A percentile compares a stretch with the other conserved stretches of the same genome.
Conservation (phyloP, 2,329 filamentous ascomycete species). For the Sclerotinia glacialis region DNA sequence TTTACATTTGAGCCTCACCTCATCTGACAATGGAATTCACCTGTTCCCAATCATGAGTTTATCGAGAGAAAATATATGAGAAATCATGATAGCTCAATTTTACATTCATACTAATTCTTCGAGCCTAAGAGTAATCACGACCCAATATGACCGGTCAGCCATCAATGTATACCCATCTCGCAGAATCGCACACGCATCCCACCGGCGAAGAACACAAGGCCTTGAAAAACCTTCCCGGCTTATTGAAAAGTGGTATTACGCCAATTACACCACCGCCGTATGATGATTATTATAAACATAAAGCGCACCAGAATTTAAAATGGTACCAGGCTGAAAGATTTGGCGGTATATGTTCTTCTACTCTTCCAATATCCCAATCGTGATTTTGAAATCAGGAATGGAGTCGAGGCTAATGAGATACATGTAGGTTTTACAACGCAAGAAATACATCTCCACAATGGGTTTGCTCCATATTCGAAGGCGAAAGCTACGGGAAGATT, state of each 20-base stretch:
- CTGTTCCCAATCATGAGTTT: not conserved
- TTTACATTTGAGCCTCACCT: not conserved
- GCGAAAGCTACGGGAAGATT: not conserved
- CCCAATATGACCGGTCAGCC: not conserved
- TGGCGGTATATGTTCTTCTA: not conserved
- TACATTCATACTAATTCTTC: not conserved
- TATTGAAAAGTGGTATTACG: slow-evolving; percentile 15
- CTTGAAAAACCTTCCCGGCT: not conserved
- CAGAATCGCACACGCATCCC: slow-evolving; percentile 15
- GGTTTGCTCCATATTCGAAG: slow-evolving; percentile 4
- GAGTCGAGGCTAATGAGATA: not conserved
- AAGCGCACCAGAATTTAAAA: slow-evolving; percentile 10
- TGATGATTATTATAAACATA: not conserved
- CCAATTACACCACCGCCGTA: slow-evolving; percentile 16
- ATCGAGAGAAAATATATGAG: not conserved
- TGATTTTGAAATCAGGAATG: not conserved
- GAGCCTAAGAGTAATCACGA: not conserved
- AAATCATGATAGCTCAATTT: not conserved
- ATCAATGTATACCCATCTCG: not conserved
- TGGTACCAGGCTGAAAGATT: slow-evolving; percentile 15
- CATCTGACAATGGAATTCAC: not conserved
- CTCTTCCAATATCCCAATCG: too few relatives aligned
- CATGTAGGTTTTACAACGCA: slow-evolving; percentile 1
- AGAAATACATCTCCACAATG: slow-evolving; percentile 6
- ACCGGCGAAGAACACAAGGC: not conserved